Evolutionary conservation across 495 filamentous ascomycete species (phyloP), one percentile per base, ranked within the genome.

Genomic region (Aspergillus bridgeri): DNA sequence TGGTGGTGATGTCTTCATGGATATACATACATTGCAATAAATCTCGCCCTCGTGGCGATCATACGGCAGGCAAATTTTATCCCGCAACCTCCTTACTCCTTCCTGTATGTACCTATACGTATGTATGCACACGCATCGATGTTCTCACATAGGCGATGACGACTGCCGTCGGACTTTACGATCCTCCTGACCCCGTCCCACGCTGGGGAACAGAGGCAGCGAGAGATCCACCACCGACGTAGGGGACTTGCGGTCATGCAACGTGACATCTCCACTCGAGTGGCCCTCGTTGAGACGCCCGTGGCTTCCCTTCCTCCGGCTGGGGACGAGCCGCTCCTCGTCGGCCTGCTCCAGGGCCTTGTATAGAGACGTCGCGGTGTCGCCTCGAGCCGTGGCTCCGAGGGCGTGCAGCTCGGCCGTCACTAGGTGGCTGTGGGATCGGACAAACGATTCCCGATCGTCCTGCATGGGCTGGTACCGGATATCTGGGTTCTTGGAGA

Each of bases 391-490:
- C 7, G 93, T 96, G 49, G 86, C 91, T 57, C 89, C 93, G 25
- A 98, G 79, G 9, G 94, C 93, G 73, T 98, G 92, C 51, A 98
- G 79, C 67, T 98, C 93, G 8, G 88, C 92, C 24, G 80, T 88
- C 54, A 96, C 79, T 61, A 90, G 55, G 6, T 50, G 83, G 17
- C 88, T 86, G 62, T 92, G 87, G 6, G 92, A 96, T 79, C 96
- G 97, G 85, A 96, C 96, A 57, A 96, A 96, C 2, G 91, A 96
- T 42, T 88, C 89, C 53, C 92, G 87, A 74, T 97, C 92, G 68
- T 96, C 93, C 52, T 86, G 85, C 90, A 98, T 96, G 57, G 89
- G 89, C 71, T 96, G 91, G 74, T 96, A 98, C 24, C 93, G 89
- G 23, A 86, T 88, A 69, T 98, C 93, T 19, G 93, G 93, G 73